These are phyloP conservation scores for Eutypa lata DNA, from an alignment of 2,329 filamentous ascomycete species.

Conservation along the genomic window DNA sequence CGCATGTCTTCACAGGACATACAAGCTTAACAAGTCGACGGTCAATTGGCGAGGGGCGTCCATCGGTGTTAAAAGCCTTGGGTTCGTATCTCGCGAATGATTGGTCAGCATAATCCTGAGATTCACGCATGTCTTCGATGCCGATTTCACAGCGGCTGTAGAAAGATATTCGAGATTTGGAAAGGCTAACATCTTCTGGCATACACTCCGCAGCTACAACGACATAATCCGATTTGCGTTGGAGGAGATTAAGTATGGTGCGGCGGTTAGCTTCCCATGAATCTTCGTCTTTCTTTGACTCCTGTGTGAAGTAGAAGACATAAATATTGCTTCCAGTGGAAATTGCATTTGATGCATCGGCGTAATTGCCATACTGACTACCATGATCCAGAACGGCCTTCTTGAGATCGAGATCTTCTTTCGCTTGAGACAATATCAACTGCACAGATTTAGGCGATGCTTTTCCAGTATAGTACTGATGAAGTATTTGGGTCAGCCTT, in stretches of 20 bases:
- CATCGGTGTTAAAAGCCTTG: neutral
- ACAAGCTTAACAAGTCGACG: constrained; percentile 1
- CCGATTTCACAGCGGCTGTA: neutral
- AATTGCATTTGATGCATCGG: constrained; percentile 1
- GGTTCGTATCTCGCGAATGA: constrained; percentile 2
- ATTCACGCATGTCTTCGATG: constrained; percentile 3
- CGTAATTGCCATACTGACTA: constrained; percentile 1
- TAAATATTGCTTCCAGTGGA: constrained; percentile 6
- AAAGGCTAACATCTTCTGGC: neutral
- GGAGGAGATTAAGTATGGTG: constrained; percentile 3
- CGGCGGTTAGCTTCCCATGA: constrained; percentile 1
- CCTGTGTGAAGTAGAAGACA: constrained; percentile 4
- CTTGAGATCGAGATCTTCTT: neutral
- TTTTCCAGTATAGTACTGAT: constrained; percentile 1
- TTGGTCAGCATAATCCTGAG: constrained; percentile 5
- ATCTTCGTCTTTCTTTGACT: constrained; percentile 1
- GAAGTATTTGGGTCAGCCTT: neutral
- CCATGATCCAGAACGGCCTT: neutral
- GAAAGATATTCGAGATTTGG: constrained; percentile 2
- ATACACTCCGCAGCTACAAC: constrained; percentile 5
- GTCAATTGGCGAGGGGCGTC: neutral
- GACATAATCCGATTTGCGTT: constrained; percentile 7
- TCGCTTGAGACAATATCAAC: neutral
- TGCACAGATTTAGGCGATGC: neutral
- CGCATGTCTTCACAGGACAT: constrained; percentile 1